These are phyloP conservation scores for Naematelia encephala DNA, from an alignment of 768 basidiomycete genomes.

Conservation along the genomic window DNA sequence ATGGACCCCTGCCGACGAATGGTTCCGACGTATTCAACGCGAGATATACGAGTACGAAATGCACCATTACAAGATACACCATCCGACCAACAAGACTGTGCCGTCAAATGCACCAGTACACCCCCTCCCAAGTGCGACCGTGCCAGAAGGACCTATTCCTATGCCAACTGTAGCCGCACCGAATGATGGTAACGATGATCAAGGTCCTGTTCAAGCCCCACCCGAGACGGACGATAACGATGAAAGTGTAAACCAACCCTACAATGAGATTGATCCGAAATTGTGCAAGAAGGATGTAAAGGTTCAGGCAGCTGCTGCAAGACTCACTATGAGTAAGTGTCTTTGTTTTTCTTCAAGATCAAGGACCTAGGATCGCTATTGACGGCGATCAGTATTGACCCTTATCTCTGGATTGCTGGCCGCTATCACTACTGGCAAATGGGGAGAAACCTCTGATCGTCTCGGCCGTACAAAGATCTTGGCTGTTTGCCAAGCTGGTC, in stretches of 20 bases:
- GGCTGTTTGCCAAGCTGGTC: constrained; percentile 63
- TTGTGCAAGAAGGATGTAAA: constrained; percentile 47
- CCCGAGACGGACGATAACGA: constrained; percentile 1
- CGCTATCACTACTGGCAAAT: constrained; percentile 78
- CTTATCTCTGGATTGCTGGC: constrained; percentile 74
- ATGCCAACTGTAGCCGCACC: constrained; percentile 5
- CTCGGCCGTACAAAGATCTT: constrained; percentile 74
- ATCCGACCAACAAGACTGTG: not conserved
- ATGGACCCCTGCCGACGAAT: constrained; percentile 35
- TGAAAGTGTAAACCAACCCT: constrained; percentile 18
- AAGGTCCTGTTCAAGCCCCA: constrained; percentile 3
- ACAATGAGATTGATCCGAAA: constrained; percentile 44
- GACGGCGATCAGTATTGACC: constrained; percentile 59
- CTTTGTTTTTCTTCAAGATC: not conserved
- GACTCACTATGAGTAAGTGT: constrained; percentile 45
- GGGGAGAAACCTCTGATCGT: constrained; percentile 75
- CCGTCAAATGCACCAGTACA: constrained; percentile 1
- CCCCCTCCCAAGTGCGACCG: not conserved
- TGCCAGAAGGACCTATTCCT: constrained; percentile 9
- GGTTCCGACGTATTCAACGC: constrained; percentile 37
- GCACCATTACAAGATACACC: constrained; percentile 5
- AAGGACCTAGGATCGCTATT: not conserved
- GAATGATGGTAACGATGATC: not conserved
- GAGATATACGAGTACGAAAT: constrained; percentile 37
- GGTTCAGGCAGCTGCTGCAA: constrained; percentile 46